These are phyloP conservation scores for Cercospora sp. DNA, from an alignment of 2,329 filamentous ascomycete species.

Conservation along the genomic window DNA sequence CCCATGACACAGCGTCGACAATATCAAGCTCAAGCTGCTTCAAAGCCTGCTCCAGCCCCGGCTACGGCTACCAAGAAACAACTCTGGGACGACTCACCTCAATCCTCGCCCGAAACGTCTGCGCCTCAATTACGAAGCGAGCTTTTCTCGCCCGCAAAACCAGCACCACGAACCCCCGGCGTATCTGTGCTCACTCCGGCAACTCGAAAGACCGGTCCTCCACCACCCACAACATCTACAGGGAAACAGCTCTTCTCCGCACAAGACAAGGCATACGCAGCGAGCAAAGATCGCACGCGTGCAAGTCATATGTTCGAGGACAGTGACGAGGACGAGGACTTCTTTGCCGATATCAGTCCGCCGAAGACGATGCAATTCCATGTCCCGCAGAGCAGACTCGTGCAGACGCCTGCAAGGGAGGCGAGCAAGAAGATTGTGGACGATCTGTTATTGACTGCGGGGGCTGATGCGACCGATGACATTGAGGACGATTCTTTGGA, in stretches of 20 bases:
- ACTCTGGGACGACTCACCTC: constrained; percentile 49
- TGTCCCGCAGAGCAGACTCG: constrained; percentile 70
- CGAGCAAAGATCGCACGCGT: constrained; percentile 26
- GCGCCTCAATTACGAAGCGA: constrained; percentile 82
- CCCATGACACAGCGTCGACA: constrained; percentile 58
- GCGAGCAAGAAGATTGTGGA: constrained; percentile 80
- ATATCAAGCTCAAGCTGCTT: constrained; percentile 20
- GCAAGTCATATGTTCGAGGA: constrained; percentile 33
- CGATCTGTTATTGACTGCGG: constrained; percentile 74
- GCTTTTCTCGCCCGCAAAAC: constrained; percentile 59
- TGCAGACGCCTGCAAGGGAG: constrained; percentile 81
- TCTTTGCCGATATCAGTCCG: constrained; percentile 61
- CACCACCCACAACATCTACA: constrained; percentile 36
- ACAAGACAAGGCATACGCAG: constrained; percentile 33
- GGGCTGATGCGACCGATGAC: constrained; percentile 57
- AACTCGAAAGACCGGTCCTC: constrained; percentile 28
- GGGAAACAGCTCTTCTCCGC: constrained; percentile 40
- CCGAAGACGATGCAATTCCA: constrained; percentile 92
- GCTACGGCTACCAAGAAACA: constrained; percentile 39
- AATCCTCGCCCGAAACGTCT: constrained; percentile 65
- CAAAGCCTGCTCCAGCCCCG: constrained; percentile 42
- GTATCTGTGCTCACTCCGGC: constrained; percentile 76
- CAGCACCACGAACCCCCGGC: constrained; percentile 69
- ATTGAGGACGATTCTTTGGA: constrained; percentile 45
- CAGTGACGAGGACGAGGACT: constrained; percentile 59